Conservation (phyloP, 2,329 filamentous ascomycete genomes). For the Verticillium zaregamsianum region DNA sequence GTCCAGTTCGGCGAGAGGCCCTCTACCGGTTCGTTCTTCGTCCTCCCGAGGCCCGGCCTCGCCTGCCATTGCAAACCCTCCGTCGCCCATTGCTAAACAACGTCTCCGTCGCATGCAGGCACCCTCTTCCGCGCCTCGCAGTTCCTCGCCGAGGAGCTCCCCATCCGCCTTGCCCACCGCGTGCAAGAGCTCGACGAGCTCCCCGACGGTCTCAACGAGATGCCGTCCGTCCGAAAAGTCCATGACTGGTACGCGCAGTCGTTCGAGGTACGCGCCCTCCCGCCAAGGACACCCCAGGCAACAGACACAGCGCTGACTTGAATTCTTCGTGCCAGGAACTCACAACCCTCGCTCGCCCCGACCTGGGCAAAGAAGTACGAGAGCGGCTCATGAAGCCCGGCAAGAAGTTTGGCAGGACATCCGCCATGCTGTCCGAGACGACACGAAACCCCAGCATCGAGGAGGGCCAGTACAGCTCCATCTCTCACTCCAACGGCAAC, state of each 20-base stretch:
- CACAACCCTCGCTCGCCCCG: slow-evolving; percentile 76
- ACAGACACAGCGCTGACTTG: slow-evolving; percentile 4
- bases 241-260: slow-evolving; percentile 99
- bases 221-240: slow-evolving; percentile 93
- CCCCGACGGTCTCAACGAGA: slow-evolving; percentile 93
- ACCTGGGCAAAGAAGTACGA: slow-evolving; percentile 69
- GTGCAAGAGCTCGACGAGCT: slow-evolving; percentile 91
- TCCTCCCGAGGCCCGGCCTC: neutral
- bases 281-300: neutral
- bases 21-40: slow-evolving; percentile 61
- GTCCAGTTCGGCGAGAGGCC: slow-evolving; percentile 96
- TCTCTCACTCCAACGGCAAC: slow-evolving; percentile 33
- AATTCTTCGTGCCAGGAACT: slow-evolving; percentile 65
- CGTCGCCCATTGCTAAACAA: neutral
- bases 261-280: slow-evolving; percentile 72
- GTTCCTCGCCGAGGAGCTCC: slow-evolving; percentile 96
- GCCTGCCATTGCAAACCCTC: neutral
- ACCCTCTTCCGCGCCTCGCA: slow-evolving; percentile 96
- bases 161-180: slow-evolving; percentile 91
- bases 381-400: slow-evolving; percentile 71
- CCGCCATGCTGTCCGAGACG: slow-evolving; percentile 71
- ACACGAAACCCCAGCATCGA: slow-evolving; percentile 88
- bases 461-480: slow-evolving; percentile 69
- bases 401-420: slow-evolving; percentile 50
- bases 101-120: slow-evolving; percentile 44